These are phyloP conservation scores for Erodium trifolium DNA, from an alignment of 441 rosid species.

Conservation along the genomic window DNA sequence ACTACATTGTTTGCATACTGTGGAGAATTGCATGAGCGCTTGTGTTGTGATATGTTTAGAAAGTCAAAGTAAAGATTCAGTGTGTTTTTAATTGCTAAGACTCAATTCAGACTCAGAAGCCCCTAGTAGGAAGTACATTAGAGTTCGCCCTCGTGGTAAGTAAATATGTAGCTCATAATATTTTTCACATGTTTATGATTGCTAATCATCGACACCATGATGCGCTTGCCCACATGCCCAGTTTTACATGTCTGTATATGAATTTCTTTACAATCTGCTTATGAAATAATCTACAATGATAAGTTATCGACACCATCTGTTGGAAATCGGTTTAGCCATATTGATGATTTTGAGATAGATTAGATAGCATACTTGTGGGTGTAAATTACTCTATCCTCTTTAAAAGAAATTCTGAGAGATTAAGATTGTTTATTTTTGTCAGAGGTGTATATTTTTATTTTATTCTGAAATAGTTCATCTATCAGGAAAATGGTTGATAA, in stretches of 20 bases:
- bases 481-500: neutral
- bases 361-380: neutral
- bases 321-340: neutral
- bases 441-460: too few relatives aligned
- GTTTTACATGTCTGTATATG: neutral
- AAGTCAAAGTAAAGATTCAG: slow-evolving; percentile 36
- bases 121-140: slow-evolving; percentile 38
- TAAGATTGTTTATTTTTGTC: too few relatives aligned
- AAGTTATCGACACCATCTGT: neutral
- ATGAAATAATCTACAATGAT: neutral
- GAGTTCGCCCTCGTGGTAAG: slow-evolving; percentile 50
- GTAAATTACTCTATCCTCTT: neutral
- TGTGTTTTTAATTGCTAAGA: slow-evolving; percentile 40
- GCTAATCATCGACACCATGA: neutral
- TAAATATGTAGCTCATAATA: slow-evolving; percentile 24
- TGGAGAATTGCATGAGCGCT: slow-evolving; percentile 33
- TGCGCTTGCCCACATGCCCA: neutral
- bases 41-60: slow-evolving; percentile 30
- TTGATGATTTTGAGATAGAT: neutral
- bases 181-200: slow-evolving; percentile 1
- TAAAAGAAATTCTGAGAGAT: too few relatives aligned
- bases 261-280: neutral
- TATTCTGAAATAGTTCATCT: neutral
- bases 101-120: slow-evolving; percentile 39
- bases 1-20: slow-evolving; percentile 21